Evolutionary conservation across 148 eudicot genomes (phyloP), one percentile per base, ranked within the genome.

Genomic region (Limonium bicolor): DNA sequence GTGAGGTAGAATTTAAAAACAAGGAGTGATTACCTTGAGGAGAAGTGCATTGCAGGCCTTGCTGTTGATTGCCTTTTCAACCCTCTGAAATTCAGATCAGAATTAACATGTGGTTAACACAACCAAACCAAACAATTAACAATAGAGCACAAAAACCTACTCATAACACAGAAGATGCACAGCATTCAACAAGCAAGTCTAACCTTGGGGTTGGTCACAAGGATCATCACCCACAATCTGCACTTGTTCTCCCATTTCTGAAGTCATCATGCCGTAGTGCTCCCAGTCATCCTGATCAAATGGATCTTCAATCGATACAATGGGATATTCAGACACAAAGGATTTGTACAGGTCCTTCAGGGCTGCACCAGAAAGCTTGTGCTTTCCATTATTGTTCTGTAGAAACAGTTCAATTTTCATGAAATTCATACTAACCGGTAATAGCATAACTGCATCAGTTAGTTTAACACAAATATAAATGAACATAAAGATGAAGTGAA

Each of bases 251-350:
- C 96, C 96, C 11, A 41, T 19, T 72, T 88, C 96, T 27, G 60
- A 42, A 2, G 96, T 88, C 56, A 88, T 36, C 64, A 71, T 69
- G 35, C 78, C 67, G 40, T 88, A 88, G 74, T 77, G 73, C 50
- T 72, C 83, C 96, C 94, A 83, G 74, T 88, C 96, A 62, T 88
- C 96, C 59, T 88, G 94, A 63, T 88, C 96, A 70, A 77, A 88
- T 9, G 94, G 96, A 53, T 88, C 96, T 51, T 88, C 96, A 57
- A 88, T 87, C 14, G 96, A 87, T 10, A 82, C 90, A 20, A 87
- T 87, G 18, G 94, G 96, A 65, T 87, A 87, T 50, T 87, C 86
- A 6, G 70, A 7, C 25, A 61, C 80, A 50, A 82, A 87, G 23
- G 90, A 87, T 62, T 82, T 87, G 86, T 87, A 87, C 0, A 87